Evolutionary conservation across 2,329 filamentous ascomycete genomes (phyloP).

Genomic region (Monosporascus ibericus): DNA sequence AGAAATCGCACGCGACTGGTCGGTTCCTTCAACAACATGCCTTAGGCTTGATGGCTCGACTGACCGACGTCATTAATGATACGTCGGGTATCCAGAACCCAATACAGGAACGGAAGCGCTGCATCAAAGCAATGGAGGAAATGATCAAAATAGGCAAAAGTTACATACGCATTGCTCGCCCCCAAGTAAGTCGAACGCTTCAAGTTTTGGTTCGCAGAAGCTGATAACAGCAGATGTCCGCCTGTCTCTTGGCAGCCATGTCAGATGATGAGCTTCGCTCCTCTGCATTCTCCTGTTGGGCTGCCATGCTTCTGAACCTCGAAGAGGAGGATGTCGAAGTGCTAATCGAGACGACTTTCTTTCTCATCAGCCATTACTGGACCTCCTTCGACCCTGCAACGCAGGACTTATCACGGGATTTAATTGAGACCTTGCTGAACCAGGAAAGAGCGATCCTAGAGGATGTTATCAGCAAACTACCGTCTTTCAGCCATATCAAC

Average conservation of each 20-base stretch:
- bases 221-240: constrained; percentile 61
- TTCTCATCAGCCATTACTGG: constrained; percentile 83
- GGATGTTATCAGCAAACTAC: constrained; percentile 67
- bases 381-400: constrained; percentile 53
- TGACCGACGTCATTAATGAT: constrained; percentile 75
- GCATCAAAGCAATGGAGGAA: constrained; percentile 78
- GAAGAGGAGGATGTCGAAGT: constrained; percentile 72
- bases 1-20: constrained; percentile 54
- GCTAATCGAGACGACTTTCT: constrained; percentile 83
- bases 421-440: constrained; percentile 61
- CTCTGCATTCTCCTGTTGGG: constrained; percentile 79
- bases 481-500: constrained; percentile 67
- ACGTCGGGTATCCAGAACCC: constrained; percentile 45
- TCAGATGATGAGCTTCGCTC: constrained; percentile 68
- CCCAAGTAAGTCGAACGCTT: constrained; percentile 57
- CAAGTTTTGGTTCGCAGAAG: neutral
- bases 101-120: constrained; percentile 65
- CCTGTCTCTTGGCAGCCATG: constrained; percentile 83
- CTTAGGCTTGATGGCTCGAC: constrained; percentile 76
- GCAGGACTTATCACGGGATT: constrained; percentile 50
- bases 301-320: constrained; percentile 66
- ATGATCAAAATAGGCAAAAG: constrained; percentile 73
- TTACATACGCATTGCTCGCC: constrained; percentile 71
- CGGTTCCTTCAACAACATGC: constrained; percentile 78
- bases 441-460: constrained; percentile 55